These are phyloP conservation scores for Colletotrichum tropicale DNA, from an alignment of 2,329 filamentous ascomycete genomes.

Conservation along the genomic window DNA sequence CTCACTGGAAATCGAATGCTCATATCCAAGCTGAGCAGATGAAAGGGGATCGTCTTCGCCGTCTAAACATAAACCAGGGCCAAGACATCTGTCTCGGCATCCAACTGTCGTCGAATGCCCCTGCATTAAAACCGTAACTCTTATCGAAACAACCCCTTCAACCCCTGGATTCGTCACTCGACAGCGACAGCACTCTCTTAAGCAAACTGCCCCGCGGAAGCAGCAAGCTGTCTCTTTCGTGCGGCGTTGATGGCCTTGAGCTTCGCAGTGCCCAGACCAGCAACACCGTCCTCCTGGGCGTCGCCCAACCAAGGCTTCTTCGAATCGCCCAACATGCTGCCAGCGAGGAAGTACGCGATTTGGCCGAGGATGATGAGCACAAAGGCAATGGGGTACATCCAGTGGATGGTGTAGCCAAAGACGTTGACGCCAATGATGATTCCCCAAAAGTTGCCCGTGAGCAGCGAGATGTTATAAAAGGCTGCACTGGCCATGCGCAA, in stretches of 20 bases:
- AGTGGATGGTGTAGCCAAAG: slow-evolving; percentile 81
- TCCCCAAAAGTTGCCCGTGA: slow-evolving; percentile 97
- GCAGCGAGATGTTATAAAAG: slow-evolving; percentile 94
- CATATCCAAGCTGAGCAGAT: background rate
- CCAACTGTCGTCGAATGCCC: background rate
- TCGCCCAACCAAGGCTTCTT: slow-evolving; percentile 94
- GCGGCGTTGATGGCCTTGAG: slow-evolving; percentile 70
- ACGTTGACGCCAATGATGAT: slow-evolving; percentile 90
- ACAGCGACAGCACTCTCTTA: background rate
- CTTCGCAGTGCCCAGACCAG: slow-evolving; percentile 86
- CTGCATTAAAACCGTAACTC: background rate
- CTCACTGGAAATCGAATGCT: background rate
- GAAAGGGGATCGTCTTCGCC: background rate
- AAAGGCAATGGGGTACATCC: slow-evolving; percentile 94
- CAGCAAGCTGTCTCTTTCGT: slow-evolving; percentile 36
- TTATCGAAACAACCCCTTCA: background rate
- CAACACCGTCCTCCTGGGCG: slow-evolving; percentile 81
- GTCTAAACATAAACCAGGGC: background rate
- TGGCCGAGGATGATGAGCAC: slow-evolving; percentile 88
- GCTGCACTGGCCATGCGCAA: slow-evolving; percentile 90
- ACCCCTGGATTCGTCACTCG: background rate
- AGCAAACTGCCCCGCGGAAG: background rate
- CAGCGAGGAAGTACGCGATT: slow-evolving; percentile 85
- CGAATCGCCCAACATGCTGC: slow-evolving; percentile 82
- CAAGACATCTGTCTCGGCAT: background rate